Evolutionary conservation across 148 eudicot species (phyloP).

Genomic region (Arbutus unedo): DNA sequence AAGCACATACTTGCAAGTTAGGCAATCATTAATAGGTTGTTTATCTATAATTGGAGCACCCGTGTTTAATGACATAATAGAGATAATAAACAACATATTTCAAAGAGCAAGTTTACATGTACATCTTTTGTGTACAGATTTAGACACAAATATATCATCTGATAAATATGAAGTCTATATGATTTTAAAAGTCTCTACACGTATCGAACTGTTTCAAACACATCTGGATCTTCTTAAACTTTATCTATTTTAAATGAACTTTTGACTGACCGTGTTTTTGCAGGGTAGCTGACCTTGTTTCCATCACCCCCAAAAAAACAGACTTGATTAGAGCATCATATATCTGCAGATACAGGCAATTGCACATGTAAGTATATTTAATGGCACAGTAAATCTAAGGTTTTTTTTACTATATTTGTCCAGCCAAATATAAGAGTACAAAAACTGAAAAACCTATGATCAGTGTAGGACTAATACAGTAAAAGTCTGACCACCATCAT

Average conservation of each 20-base stretch:
- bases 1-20: background rate
- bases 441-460: background rate
- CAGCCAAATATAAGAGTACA: constrained; percentile 3
- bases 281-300: background rate
- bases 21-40: background rate
- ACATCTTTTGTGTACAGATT: too few relatives aligned
- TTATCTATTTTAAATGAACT: too few relatives aligned
- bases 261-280: background rate
- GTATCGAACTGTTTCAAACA: too few relatives aligned
- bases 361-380: background rate
- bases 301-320: background rate
- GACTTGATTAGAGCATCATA: background rate
- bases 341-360: background rate
- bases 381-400: background rate
- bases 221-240: too few relatives aligned
- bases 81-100: background rate
- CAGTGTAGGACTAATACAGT: background rate
- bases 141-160: too few relatives aligned
- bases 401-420: background rate
- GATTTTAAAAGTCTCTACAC: too few relatives aligned
- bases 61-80: background rate
- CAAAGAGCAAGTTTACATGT: background rate
- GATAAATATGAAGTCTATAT: too few relatives aligned
- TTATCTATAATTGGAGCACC: background rate
- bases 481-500: background rate